These are phyloP conservation scores for Nadsonia commutata DNA, from an alignment of 1,139 yeast species.

Conservation along the genomic window DNA sequence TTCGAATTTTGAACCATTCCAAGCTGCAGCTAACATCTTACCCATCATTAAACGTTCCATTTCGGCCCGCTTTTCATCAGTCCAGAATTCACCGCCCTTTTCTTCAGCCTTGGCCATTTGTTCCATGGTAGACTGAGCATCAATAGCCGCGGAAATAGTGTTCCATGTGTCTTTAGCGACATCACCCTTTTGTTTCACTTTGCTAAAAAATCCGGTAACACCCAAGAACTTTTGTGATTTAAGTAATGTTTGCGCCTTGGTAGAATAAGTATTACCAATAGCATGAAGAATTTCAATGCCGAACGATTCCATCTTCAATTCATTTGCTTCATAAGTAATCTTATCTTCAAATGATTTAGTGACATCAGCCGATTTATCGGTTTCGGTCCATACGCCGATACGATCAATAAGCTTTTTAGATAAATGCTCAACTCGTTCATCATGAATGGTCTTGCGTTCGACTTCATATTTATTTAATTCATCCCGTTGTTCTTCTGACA, in stretches of 20 bases:
- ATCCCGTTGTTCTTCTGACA: constrained; percentile 30
- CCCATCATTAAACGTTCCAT: constrained; percentile 81
- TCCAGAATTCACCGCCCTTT: constrained; percentile 42
- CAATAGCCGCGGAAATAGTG: constrained; percentile 73
- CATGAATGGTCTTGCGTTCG: constrained; percentile 57
- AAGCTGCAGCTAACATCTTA: constrained; percentile 84
- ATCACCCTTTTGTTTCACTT: constrained; percentile 76
- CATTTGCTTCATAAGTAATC: constrained; percentile 69
- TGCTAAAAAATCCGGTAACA: constrained; percentile 71
- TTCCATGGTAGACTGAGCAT: constrained; percentile 76
- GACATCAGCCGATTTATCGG: constrained; percentile 58
- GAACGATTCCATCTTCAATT: constrained; percentile 84
- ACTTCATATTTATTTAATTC: constrained; percentile 58
- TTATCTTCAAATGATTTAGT: constrained; percentile 55
- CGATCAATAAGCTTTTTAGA: constrained; percentile 50
- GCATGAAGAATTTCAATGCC: constrained; percentile 84
- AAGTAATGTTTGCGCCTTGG: constrained; percentile 45
- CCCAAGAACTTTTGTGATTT: constrained; percentile 69
- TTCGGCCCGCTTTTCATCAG: constrained; percentile 69
- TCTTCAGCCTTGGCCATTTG: constrained; percentile 41
- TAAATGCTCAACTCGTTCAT: constrained; percentile 55
- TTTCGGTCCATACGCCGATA: constrained; percentile 69
- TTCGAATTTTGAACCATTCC: constrained; percentile 89
- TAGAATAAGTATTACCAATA: constrained; percentile 61
- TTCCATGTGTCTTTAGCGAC: constrained; percentile 76